phyloP scores from a whole-genome alignment of 768 basidiomycete genomes.

The Suillus subaureus region DNA sequence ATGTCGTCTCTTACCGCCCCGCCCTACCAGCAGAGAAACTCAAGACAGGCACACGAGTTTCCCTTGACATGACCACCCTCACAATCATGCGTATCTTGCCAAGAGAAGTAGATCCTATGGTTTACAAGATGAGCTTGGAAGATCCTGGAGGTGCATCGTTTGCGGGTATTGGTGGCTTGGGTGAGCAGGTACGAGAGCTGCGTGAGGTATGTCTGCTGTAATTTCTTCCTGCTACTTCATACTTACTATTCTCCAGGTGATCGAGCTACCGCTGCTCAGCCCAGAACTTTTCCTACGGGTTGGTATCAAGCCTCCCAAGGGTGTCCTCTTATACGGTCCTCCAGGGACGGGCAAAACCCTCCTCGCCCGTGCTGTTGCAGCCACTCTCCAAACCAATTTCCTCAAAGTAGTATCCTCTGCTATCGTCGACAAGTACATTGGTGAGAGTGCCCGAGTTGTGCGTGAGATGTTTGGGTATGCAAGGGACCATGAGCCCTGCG shows the following conservation, averaged over 20 bases:
- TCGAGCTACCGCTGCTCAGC: slow-evolving; percentile 91
- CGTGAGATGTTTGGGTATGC: slow-evolving; percentile 99
- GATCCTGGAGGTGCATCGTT: slow-evolving; percentile 95
- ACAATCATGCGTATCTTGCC: slow-evolving; percentile 99
- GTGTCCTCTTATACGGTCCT: slow-evolving; percentile 94
- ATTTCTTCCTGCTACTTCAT: neutral
- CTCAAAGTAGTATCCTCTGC: slow-evolving; percentile 98
- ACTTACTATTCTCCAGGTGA: slow-evolving; percentile 57
- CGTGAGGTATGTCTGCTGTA: slow-evolving; percentile 67
- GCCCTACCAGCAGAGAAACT: slow-evolving; percentile 90
- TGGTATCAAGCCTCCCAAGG: slow-evolving; percentile 95
- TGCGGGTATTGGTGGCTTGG: slow-evolving; percentile 94
- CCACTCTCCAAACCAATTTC: slow-evolving; percentile 93
- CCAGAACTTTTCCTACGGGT: slow-evolving; percentile 96
- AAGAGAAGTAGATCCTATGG: slow-evolving; percentile 95
- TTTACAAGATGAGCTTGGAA: slow-evolving; percentile 99
- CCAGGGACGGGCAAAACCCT: slow-evolving; percentile 97
- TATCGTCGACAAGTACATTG: slow-evolving; percentile 98
- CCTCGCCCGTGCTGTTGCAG: slow-evolving; percentile 93
- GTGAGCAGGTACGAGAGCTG: slow-evolving; percentile 95
- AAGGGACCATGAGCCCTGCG: slow-evolving; percentile 95
- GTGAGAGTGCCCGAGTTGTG: slow-evolving; percentile 93
- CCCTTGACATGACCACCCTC: slow-evolving; percentile 98
- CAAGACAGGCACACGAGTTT: slow-evolving; percentile 92
- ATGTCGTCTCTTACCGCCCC: slow-evolving; percentile 96